Conservation (phyloP, 2,329 filamentous ascomycete genomes). For the Xylariaceae sp. region DNA sequence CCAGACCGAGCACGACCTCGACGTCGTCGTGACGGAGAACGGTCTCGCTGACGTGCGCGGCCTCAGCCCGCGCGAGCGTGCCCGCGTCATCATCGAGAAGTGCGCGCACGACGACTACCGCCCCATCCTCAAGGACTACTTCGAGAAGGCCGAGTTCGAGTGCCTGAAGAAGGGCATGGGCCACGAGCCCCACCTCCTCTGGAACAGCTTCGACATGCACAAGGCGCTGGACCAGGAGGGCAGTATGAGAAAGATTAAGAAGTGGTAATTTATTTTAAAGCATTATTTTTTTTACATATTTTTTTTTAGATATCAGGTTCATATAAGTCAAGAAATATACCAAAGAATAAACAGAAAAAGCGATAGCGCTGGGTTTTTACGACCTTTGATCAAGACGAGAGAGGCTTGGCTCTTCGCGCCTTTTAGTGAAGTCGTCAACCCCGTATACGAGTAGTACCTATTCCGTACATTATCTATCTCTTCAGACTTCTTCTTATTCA, state of each 20-base stretch:
- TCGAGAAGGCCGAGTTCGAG: slow-evolving; percentile 80
- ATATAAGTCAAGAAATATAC: too few relatives aligned
- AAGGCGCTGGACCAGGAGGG: slow-evolving; percentile 75
- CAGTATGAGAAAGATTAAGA: slow-evolving; percentile 75
- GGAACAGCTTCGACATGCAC: slow-evolving; percentile 86
- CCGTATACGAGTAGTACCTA: too few relatives aligned
- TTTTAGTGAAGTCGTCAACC: too few relatives aligned
- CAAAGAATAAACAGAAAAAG: too few relatives aligned
- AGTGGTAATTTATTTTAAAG: slow-evolving; percentile 41
- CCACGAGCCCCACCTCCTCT: slow-evolving; percentile 83
- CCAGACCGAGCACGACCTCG: slow-evolving; percentile 88
- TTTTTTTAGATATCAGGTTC: too few relatives aligned
- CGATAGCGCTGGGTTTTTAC: too few relatives aligned
- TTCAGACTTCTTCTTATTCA: too few relatives aligned
- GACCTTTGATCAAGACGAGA: too few relatives aligned
- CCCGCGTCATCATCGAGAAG: slow-evolving; percentile 79
- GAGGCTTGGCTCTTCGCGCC: too few relatives aligned
- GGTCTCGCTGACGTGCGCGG: slow-evolving; percentile 83
- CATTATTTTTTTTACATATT: neutral
- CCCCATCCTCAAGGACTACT: slow-evolving; percentile 76
- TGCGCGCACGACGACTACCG: slow-evolving; percentile 81
- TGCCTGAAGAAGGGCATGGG: slow-evolving; percentile 82
- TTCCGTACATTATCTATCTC: too few relatives aligned
- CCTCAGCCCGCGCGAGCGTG: slow-evolving; percentile 71
- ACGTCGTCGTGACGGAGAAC: slow-evolving; percentile 72